phyloP scores from a whole-genome alignment of 768 basidiomycete genomes.

The Sarcodon sp. region DNA sequence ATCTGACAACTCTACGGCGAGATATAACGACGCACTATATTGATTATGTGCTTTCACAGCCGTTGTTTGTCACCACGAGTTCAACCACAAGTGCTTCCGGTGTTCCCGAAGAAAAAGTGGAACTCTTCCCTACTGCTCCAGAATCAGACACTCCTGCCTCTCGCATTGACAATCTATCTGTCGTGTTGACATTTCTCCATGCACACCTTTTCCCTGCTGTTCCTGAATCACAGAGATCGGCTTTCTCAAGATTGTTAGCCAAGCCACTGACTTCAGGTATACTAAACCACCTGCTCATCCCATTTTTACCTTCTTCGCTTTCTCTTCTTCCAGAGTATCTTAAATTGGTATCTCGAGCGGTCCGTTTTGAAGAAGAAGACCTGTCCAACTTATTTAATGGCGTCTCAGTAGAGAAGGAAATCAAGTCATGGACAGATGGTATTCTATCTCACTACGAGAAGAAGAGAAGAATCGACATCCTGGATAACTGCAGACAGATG shows the following conservation, averaged over 20 bases:
- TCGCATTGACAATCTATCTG: constrained; percentile 43
- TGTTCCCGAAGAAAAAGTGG: constrained; percentile 30
- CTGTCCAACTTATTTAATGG: constrained; percentile 32
- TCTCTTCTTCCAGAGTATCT: constrained; percentile 50
- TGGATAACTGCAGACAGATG: constrained; percentile 46
- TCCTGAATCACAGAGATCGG: constrained; percentile 28
- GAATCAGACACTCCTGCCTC: constrained; percentile 20
- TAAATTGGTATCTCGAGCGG: constrained; percentile 38
- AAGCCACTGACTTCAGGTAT: constrained; percentile 48
- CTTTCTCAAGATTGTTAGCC: constrained; percentile 44
- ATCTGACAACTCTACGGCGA: constrained; percentile 50
- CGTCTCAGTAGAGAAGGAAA: constrained; percentile 32
- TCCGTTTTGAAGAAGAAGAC: constrained; percentile 51
- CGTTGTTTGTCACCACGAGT: constrained; percentile 25
- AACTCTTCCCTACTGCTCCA: constrained; percentile 31
- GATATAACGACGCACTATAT: constrained; percentile 50
- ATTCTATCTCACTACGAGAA: constrained; percentile 70
- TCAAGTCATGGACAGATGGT: constrained; percentile 58
- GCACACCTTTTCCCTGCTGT: constrained; percentile 42
- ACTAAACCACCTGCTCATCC: constrained; percentile 53
- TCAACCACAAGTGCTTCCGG: constrained; percentile 20
- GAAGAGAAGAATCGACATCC: constrained; percentile 50
- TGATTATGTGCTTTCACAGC: constrained; percentile 42
- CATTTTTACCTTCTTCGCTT: constrained; percentile 57
- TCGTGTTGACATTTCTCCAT: constrained; percentile 50